These are phyloP conservation scores for Thermoascus crustaceus DNA, from an alignment of 2,329 filamentous ascomycete species.

Conservation along the genomic window DNA sequence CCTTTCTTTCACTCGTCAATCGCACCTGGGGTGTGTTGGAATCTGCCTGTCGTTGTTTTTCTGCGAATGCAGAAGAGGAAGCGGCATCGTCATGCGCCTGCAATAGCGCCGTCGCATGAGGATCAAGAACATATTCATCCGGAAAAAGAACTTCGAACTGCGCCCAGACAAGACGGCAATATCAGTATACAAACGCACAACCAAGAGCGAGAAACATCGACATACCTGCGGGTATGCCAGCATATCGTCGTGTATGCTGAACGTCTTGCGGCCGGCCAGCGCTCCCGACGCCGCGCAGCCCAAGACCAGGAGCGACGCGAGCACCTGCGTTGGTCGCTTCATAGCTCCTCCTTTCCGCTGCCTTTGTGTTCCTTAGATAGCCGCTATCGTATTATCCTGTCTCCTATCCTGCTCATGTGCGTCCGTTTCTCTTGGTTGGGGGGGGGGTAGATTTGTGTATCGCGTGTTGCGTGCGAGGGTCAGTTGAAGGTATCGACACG, in stretches of 20 bases:
- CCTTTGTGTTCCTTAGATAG: too few relatives aligned
- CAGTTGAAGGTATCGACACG: too few relatives aligned
- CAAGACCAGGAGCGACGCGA: conserved; percentile 24
- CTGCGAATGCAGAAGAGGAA: conserved; percentile 30
- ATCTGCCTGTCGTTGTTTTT: conserved; percentile 52
- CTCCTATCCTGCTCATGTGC: conserved; percentile 5
- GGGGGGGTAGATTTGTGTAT: too few relatives aligned
- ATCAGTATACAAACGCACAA: neutral
- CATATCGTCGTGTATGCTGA: conserved; percentile 83
- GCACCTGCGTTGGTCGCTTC: conserved; percentile 14
- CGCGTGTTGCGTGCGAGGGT: too few relatives aligned
- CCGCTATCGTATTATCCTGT: neutral
- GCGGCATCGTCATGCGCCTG: conserved; percentile 17
- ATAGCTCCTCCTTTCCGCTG: conserved; percentile 11
- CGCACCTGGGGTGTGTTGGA: conserved; percentile 37
- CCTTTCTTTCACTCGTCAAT: neutral
- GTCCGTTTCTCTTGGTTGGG: neutral
- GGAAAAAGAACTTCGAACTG: conserved; percentile 77
- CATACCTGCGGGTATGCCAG: conserved; percentile 77
- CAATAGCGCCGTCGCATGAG: conserved; percentile 56
- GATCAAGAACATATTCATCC: conserved; percentile 61
- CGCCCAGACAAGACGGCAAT: conserved; percentile 4
- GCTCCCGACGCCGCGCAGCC: conserved; percentile 26
- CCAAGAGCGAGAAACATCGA: conserved; percentile 1
- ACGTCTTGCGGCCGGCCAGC: conserved; percentile 51